A percentile compares a stretch with the other conserved stretches of the same genome.
These are phyloP conservation scores for Melocanna baccifera DNA, from an alignment of 176 grass and related monocot species.

Conservation along the genomic window DNA sequence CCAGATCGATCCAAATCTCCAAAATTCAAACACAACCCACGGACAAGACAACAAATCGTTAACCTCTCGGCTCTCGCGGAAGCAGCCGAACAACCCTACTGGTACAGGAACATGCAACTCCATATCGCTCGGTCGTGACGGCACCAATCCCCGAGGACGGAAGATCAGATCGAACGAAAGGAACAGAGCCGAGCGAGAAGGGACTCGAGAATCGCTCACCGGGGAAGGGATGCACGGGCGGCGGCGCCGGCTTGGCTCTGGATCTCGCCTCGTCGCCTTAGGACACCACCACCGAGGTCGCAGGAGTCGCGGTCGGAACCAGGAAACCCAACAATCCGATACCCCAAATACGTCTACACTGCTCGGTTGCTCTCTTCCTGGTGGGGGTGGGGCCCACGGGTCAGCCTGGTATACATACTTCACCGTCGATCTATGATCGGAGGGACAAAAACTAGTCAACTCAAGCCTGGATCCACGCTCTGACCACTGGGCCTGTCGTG, in stretches of 20 bases:
- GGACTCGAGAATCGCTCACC: not conserved
- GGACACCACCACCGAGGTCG: slow-evolving; percentile 19
- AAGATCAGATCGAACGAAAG: slow-evolving; percentile 16
- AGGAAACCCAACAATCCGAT: slow-evolving; percentile 20
- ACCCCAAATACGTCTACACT: not conserved
- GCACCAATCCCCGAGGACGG: not conserved
- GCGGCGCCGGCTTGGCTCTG: not conserved
- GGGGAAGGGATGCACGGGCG: too few relatives aligned
- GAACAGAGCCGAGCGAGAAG: not conserved
- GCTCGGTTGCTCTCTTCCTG: not conserved
- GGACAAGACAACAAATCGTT: not conserved
- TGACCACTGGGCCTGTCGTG: not conserved
- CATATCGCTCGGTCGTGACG: not conserved
- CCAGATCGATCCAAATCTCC: not conserved
- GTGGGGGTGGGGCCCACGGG: not conserved
- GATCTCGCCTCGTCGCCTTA: slow-evolving; percentile 11
- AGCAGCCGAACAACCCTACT: not conserved
- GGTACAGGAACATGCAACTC: not conserved
- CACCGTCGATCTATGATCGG: too few relatives aligned
- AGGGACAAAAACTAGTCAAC: not conserved
- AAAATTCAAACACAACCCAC: not conserved
- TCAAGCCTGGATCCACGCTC: not conserved
- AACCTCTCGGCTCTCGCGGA: not conserved
- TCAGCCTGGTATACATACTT: too few relatives aligned
- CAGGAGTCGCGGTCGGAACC: not conserved